Base-by-base conservation (phyloP, 495 filamentous ascomycete species). In the Zalerion maritima region DNA sequence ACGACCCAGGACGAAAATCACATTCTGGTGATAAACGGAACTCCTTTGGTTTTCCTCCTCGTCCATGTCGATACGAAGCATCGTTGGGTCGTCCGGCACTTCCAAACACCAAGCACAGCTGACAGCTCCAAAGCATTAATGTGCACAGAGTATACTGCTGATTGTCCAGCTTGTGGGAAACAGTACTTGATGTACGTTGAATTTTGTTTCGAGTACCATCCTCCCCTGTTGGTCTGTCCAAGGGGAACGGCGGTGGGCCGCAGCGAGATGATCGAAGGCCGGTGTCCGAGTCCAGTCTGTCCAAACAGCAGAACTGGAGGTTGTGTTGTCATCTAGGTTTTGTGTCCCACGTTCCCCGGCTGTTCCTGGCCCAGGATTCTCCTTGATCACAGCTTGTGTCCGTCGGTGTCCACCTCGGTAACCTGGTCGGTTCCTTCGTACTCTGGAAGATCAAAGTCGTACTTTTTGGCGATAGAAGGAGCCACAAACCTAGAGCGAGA, bases 341-440 rank as follows among this genome's bases (percentile, higher is more conserved):
- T 5, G n/a, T 24, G 13, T 10, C 28, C 19, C 17, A 26, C 26
- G 2, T 21, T 22, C 15, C 21, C 25, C 19, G 26, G 12, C 17
- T 16, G 18, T 4, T n/a, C 17, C 21, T 10, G 14, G 7, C 6
- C 17, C 11, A n/a, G 5, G 3, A 6, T 24, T 14, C 3, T 32
- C 21, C 4, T 24, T 34, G 23, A 29, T 54, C 45, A 80, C 24
- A 79, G 56, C 47, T 64, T 75, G 26, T 69, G 58, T 26, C 67
- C 68, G 44, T 68, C 60, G 18, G 62, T 59, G 11, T 54, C 61
- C 5, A 87, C 61, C 54, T 97, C 87, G 31, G 85, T 65, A 37
- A 94, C 58, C 54, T 97, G 89, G 53, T 96, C 87, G 36, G 91
- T 53, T 0, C 89, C 89, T 34, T 75, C 67, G 58, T 96, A 97